Evolutionary conservation across 1,284 basidiomycete genomes (phyloP), one percentile per base, ranked within the genome.

Genomic region (Porogramme epimiltina): DNA sequence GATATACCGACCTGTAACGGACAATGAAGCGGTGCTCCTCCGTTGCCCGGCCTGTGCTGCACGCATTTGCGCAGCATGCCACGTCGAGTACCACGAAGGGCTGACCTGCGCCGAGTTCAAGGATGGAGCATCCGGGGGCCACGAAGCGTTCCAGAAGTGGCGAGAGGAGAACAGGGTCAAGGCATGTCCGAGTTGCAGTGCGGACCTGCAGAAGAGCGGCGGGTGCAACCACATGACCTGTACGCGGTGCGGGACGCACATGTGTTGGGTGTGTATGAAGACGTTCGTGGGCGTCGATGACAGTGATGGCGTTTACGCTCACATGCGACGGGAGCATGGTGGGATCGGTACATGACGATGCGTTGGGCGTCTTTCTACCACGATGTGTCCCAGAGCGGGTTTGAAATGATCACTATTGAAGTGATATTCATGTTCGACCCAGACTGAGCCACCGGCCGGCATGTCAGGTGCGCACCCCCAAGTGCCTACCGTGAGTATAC

Each of bases 141-240:
- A 61, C 38, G 54, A 56, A 15, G 56, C 62, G 13, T 65, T 67
- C 43, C 52, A 47, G 3, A 48, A 61, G 46, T 72, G 70, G 70
- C 59, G 62, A 20, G 59, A 60, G 40, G 59, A 55, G 46, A 56
- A 71, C 47, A 60, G 58, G 19, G 68, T 73, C 41, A 70, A 69
- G 59, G 45, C 62, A 19, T 74, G 72, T 49, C 72, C 73, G 3
- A 59, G 63, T 5, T 73, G 73, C 51, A 50, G 56, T 4, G 64
- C 63, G 3, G 62, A 65, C 45, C 62, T 73, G 36, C 63, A 72
- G 58, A 73, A 74, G 54, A 59, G 49, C 44, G 70, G 59, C 13
- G 59, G 59, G 6, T 61, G 59, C 46, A 61, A 61, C 47, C 59
- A 61, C 33, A 61, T 61, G 54, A 47, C n/a, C 6, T 61, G 59